These are phyloP conservation scores for Aspergillus ellipticus DNA, from an alignment of 495 filamentous ascomycete species.

Conservation along the genomic window DNA sequence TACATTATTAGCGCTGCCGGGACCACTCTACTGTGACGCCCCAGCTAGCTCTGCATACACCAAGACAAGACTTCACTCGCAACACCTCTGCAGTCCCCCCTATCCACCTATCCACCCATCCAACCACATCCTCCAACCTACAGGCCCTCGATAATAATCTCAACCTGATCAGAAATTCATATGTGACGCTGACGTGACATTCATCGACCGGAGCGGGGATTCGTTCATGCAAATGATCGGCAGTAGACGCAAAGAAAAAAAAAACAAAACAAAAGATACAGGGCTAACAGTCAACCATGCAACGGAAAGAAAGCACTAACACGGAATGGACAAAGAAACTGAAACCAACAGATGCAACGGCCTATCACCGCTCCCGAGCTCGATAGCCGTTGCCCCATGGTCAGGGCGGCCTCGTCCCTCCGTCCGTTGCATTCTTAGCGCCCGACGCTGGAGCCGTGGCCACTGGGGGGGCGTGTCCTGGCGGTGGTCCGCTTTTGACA, in stretches of 20 bases:
- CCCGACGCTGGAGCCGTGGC: slow-evolving; percentile 15
- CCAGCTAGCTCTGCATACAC: not conserved
- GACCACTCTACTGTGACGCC: not conserved
- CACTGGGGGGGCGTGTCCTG: slow-evolving; percentile 23
- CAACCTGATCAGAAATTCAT: slow-evolving; percentile 15
- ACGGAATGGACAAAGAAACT: not conserved
- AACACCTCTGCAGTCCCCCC: not conserved
- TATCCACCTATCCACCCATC: not conserved
- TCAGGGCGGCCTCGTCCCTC: slow-evolving; percentile 39
- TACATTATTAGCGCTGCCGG: not conserved
- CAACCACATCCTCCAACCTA: not conserved
- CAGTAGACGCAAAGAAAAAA: slow-evolving; percentile 1
- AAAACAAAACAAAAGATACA: slow-evolving; percentile 1
- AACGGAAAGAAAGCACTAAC: slow-evolving; percentile 9
- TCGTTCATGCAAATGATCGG: slow-evolving; percentile 13
- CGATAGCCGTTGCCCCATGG: slow-evolving; percentile 5
- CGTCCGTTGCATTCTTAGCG: slow-evolving; percentile 24
- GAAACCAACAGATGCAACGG: slow-evolving; percentile 3
- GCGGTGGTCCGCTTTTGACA: slow-evolving; percentile 33
- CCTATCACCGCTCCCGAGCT: not conserved
- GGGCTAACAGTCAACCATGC: slow-evolving; percentile 10
- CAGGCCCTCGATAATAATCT: not conserved
- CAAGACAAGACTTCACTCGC: not conserved
- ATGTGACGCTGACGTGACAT: slow-evolving; percentile 7
- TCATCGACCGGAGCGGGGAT: slow-evolving; percentile 3